Conservation (phyloP, 2,329 filamentous ascomycete genomes). For the Penicillium sp. region DNA sequence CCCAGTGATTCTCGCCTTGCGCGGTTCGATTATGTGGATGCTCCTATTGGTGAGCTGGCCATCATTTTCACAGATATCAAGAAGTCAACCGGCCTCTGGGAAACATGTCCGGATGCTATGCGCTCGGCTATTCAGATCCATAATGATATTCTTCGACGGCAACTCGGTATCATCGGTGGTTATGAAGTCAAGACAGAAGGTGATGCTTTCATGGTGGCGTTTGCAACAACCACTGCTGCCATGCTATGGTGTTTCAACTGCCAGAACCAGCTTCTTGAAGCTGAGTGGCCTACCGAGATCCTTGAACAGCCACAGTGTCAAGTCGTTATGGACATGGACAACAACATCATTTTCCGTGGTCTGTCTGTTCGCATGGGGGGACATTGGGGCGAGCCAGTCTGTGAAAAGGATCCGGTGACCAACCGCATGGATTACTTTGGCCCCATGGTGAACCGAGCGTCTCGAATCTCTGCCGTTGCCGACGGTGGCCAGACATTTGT, state of each 20-base stretch:
- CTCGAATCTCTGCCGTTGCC: conserved; percentile 89
- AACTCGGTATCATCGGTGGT: conserved; percentile 88
- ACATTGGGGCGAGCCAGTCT: conserved; percentile 92
- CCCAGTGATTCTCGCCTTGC: conserved; percentile 83
- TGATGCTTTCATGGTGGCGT: conserved; percentile 99
- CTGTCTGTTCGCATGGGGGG: conserved; percentile 97
- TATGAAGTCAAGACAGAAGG: conserved; percentile 99
- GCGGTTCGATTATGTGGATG: conserved; percentile 86
- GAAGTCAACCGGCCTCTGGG: conserved; percentile 94
- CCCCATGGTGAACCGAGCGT: conserved; percentile 97
- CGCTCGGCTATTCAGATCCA: conserved; percentile 94
- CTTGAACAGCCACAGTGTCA: conserved; percentile 83
- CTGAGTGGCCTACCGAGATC: conserved; percentile 91
- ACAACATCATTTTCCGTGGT: conserved; percentile 87
- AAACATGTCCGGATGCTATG: conserved; percentile 93
- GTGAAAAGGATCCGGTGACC: conserved; percentile 93
- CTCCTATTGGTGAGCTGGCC: conserved; percentile 84
- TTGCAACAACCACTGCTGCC: conserved; percentile 91
- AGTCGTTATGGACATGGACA: conserved; percentile 78
- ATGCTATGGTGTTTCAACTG: conserved; percentile 96
- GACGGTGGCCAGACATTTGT: conserved; percentile 97
- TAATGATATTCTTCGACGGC: conserved; percentile 93
- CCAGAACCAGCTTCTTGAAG: conserved; percentile 82
- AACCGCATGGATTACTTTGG: conserved; percentile 99
- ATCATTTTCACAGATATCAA: conserved; percentile 99